Conservation (phyloP, 2,329 filamentous ascomycete species). For the Coleophoma crateriformis region DNA sequence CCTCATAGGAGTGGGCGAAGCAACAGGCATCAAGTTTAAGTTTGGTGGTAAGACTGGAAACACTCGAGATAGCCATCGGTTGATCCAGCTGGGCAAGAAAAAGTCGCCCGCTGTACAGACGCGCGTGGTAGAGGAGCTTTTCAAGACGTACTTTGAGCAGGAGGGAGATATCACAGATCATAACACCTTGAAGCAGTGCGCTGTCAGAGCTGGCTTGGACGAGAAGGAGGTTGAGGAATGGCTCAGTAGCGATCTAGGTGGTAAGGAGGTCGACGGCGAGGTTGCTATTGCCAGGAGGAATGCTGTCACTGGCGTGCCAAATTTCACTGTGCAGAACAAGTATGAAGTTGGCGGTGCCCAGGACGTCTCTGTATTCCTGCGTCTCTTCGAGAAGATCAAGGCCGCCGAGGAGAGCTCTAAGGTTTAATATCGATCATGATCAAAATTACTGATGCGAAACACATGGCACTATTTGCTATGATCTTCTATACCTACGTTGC, state of each 20-base stretch:
- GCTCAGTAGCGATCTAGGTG: constrained; percentile 48
- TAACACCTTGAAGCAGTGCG: constrained; percentile 45
- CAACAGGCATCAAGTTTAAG: constrained; percentile 68
- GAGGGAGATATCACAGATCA: constrained; percentile 57
- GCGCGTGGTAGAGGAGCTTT: constrained; percentile 55
- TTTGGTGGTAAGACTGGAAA: constrained; percentile 68
- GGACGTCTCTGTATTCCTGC: constrained; percentile 60
- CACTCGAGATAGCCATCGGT: constrained; percentile 72
- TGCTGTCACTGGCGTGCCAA: constrained; percentile 62
- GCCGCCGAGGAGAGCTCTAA: constrained; percentile 20
- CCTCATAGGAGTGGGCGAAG: constrained; percentile 50
- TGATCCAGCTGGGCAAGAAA: constrained; percentile 64
- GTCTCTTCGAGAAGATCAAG: constrained; percentile 54
- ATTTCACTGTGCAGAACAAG: constrained; percentile 66
- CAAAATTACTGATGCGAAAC: no score
- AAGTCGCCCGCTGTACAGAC: constrained; percentile 48
- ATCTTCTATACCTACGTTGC: no score
- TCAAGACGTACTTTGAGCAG: constrained; percentile 61
- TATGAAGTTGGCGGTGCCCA: constrained; percentile 68
- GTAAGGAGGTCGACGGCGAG: constrained; percentile 31
- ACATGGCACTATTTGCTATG: no score
- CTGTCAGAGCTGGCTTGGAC: constrained; percentile 47
- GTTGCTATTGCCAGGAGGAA: constrained; percentile 33
- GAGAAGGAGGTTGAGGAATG: constrained; percentile 45
- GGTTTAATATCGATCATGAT: constrained; percentile 4